Evolutionary conservation across 2,329 filamentous ascomycete species (phyloP), one percentile per base, ranked within the genome.

Genomic region (Dothideomycetes sp.): DNA sequence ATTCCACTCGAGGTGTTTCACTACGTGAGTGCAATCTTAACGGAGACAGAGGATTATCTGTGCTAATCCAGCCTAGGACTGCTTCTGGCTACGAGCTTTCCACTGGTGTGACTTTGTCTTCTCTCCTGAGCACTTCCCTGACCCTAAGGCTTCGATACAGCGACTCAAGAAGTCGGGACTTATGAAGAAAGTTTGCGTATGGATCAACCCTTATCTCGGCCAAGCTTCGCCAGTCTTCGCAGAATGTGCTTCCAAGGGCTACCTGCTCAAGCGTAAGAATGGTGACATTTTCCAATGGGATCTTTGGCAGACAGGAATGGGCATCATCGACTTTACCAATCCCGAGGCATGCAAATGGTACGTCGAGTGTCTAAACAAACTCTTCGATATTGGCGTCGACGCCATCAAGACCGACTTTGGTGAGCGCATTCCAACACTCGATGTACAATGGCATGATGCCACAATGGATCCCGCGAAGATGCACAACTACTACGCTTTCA

Each of bases 401-500:
- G 70, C 72, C 42, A 75, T 85, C 66, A 85, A 85, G 62, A 84
- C 81, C 5, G 81, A 85, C 53, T 85, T 85, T 56, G 80, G 79
- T 40, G 81, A 85, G 61, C 70, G 81, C 18, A 78, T 85, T 39
- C 81, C 81, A 0, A 73, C 70, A 4, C 66, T 70, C 36, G 75
- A 80, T 47, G 73, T 84, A 4, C 66, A 72, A 47, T 85, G 79
- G 71, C 65, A 74, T 52, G 77, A 84, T 49, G 52, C 62, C 35
- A 65, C 63, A 4, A 54, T 65, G n/a, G 77, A 84, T 49, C 71
- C 79, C 2, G 64, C 64, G 37, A 73, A 72, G 49, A 85, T 85
- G 80, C 81, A 84, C 62, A 85, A 85, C 59, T 84, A 75, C 62
- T 85, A 84, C 56, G 70, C 81, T n/a, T 79, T 81, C 52, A 59